Conservation (phyloP, 1,139 yeast species). For the Nakaseomyces bracarensis region DNA sequence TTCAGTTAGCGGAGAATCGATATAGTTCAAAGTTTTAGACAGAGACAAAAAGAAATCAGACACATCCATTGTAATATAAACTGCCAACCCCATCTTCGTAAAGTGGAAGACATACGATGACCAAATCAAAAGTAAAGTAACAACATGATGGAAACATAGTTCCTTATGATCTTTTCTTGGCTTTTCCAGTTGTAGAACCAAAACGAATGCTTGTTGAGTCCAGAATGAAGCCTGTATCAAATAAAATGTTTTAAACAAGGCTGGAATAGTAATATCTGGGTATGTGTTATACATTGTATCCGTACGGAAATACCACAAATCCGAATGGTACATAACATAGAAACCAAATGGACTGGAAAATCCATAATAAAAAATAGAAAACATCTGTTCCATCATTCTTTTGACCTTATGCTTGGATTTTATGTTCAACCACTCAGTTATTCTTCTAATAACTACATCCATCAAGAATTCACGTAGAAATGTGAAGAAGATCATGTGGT, state of each 20-base stretch:
- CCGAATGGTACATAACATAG: slow-evolving; percentile 70
- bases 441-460: slow-evolving; percentile 68
- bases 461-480: slow-evolving; percentile 80
- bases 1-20: slow-evolving; percentile 53
- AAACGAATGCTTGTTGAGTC: slow-evolving; percentile 83
- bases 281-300: slow-evolving; percentile 63
- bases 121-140: slow-evolving; percentile 79
- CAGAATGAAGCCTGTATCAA: slow-evolving; percentile 90
- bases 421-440: slow-evolving; percentile 50
- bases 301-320: slow-evolving; percentile 82
- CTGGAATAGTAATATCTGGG: slow-evolving; percentile 73
- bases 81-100: slow-evolving; percentile 85
- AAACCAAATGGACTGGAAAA: slow-evolving; percentile 74
- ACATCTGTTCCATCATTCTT: slow-evolving; percentile 86
- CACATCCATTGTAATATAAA: slow-evolving; percentile 88
- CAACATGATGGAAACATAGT: slow-evolving; percentile 80
- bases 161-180: slow-evolving; percentile 88
- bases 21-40: slow-evolving; percentile 74
- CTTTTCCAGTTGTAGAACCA: slow-evolving; percentile 74
- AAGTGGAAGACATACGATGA: slow-evolving; percentile 83
- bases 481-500: slow-evolving; percentile 76
- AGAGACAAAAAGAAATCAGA: slow-evolving; percentile 78
- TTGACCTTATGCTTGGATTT: slow-evolving; percentile 48
- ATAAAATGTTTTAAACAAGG: slow-evolving; percentile 66
- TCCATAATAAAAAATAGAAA: slow-evolving; percentile 71